Conservation (phyloP, 2,329 filamentous ascomycete species). For the Sporothrix protearum region DNA sequence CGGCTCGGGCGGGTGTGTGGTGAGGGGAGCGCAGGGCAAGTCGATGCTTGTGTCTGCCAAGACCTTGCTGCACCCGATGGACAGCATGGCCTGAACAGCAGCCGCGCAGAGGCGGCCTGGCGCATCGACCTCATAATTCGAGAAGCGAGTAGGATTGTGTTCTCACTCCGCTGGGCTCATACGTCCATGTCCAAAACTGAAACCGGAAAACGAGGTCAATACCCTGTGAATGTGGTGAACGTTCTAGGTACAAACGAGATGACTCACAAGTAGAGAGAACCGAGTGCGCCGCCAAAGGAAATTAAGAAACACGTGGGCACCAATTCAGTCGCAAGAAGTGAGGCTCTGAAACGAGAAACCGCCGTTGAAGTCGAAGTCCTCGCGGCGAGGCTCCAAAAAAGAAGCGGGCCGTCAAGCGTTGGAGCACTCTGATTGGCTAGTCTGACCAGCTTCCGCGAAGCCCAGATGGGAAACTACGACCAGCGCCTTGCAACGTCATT, state of each 20-base stretch:
- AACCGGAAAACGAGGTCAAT: too few relatives aligned
- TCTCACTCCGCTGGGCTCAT: not conserved
- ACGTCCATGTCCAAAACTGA: not conserved
- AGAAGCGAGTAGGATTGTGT: not conserved
- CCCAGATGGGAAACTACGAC: not conserved
- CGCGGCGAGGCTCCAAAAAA: slow-evolving; percentile 15
- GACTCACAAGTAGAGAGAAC: too few relatives aligned
- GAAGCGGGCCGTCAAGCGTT: not conserved
- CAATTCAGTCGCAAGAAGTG: not conserved
- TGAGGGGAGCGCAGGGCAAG: not conserved
- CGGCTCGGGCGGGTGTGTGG: not conserved
- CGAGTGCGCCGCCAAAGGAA: too few relatives aligned
- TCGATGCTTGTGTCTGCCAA: not conserved
- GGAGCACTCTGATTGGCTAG: not conserved
- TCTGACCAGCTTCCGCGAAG: not conserved
- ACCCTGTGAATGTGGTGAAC: too few relatives aligned
- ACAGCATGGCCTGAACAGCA: slow-evolving; percentile 26
- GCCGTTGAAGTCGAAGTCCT: not conserved
- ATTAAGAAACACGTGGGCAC: too few relatives aligned
- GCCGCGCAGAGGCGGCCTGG: slow-evolving; percentile 3
- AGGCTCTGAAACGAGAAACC: not conserved
- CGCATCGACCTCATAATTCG: slow-evolving; percentile 9
- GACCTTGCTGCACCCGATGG: not conserved
- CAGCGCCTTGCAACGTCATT: slow-evolving; percentile 16
- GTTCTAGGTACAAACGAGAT: too few relatives aligned